Conservation (phyloP, 1,284 basidiomycete genomes). For the Coniferiporia weirii region DNA sequence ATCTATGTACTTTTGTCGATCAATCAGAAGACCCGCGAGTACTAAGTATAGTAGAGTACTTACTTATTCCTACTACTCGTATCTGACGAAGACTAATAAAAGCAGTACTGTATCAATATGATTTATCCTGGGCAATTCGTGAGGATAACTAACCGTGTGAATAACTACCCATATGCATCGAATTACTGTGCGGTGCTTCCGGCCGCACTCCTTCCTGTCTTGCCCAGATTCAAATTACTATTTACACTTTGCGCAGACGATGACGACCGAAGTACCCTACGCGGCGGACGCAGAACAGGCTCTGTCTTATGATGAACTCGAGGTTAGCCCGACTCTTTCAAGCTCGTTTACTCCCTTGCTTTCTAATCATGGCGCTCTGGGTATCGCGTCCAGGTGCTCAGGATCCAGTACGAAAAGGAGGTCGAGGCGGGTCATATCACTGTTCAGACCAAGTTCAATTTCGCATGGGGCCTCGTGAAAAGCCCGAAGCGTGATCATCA, state of each 20-base stretch:
- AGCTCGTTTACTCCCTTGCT: neutral
- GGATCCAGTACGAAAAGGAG: constrained; percentile 87
- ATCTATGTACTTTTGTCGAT: too few relatives aligned
- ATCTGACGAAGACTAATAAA: too few relatives aligned
- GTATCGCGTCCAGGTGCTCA: constrained; percentile 57
- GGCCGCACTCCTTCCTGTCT: neutral
- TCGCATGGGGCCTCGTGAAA: constrained; percentile 94
- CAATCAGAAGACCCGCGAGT: too few relatives aligned
- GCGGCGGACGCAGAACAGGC: constrained; percentile 92
- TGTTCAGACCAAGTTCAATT: constrained; percentile 97
- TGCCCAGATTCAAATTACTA: too few relatives aligned
- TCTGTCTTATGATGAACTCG: constrained; percentile 84
- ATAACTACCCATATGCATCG: neutral
- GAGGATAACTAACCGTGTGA: neutral
- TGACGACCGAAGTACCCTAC: constrained; percentile 81
- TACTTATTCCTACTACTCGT: too few relatives aligned
- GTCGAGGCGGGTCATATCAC: constrained; percentile 80
- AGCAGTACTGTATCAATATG: neutral
- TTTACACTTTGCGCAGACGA: neutral
- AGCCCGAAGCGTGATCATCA: constrained; percentile 79
- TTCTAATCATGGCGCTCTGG: constrained; percentile 4
- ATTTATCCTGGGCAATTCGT: neutral
- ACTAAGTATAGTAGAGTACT: too few relatives aligned
- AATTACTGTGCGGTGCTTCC: neutral
- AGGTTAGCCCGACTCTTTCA: constrained; percentile 44